Evolutionary conservation across 345 rosid genomes (phyloP).

Genomic region (Luvunga scandens): DNA sequence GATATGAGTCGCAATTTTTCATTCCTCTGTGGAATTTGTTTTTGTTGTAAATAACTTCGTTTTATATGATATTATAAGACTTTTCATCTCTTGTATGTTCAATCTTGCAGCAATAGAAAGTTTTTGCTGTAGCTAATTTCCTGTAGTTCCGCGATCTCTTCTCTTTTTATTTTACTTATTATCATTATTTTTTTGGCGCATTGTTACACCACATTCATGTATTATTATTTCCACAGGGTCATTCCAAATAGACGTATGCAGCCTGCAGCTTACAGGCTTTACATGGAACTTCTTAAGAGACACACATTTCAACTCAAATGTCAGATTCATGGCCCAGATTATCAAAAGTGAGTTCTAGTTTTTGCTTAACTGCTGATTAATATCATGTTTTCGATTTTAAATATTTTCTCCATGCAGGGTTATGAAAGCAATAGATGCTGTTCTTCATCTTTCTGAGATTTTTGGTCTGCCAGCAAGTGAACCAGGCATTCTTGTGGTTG

Average conservation of each 20-base stretch:
- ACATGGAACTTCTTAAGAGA: constrained; percentile 79
- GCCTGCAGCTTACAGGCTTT: constrained; percentile 76
- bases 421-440: constrained; percentile 67
- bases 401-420: constrained; percentile 45
- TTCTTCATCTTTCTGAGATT: constrained; percentile 62
- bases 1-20: background rate
- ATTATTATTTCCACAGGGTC: constrained; percentile 47
- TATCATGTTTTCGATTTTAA: background rate
- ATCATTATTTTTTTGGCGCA: too few species aligned
- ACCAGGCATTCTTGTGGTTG: constrained; percentile 64
- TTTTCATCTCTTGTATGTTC: background rate
- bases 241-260: constrained; percentile 56
- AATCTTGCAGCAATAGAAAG: background rate
- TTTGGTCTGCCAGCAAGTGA: constrained; percentile 57
- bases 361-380: background rate
- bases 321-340: constrained; percentile 50
- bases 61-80: background rate
- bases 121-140: background rate
- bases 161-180: background rate
- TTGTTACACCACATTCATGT: background rate
- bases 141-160: background rate
- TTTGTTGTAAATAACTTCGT: background rate
- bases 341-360: constrained; percentile 50
- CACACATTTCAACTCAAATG: constrained; percentile 52
- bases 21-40: background rate